Conservation (phyloP, 495 filamentous ascomycete species). For the Cercophora scortea region DNA sequence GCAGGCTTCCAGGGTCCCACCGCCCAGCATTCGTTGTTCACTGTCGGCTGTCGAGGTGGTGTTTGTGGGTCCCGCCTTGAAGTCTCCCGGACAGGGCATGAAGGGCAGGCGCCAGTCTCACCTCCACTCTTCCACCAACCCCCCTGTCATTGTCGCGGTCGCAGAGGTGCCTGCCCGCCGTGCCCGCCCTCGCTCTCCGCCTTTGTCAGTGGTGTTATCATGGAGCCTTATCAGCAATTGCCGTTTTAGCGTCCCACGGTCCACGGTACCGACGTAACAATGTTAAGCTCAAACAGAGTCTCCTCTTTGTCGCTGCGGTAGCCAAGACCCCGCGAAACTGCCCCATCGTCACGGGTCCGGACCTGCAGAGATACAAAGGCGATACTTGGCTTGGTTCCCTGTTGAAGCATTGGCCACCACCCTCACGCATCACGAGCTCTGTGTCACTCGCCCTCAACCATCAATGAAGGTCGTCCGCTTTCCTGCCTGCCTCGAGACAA, state of each 20-base stretch:
- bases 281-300: background rate
- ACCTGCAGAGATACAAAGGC: conserved; percentile 3
- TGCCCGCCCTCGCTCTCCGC: too few species aligned
- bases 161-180: background rate
- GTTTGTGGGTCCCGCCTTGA: too few species aligned
- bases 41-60: background rate
- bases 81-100: too few species aligned
- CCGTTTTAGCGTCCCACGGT: conserved; percentile 15
- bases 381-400: background rate
- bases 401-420: conserved; percentile 1
- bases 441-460: conserved; percentile 10
- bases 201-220: conserved; percentile 17
- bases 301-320: too few species aligned
- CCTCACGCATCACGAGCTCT: conserved; percentile 16
- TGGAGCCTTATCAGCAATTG: conserved; percentile 22
- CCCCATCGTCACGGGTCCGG: background rate
- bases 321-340: background rate
- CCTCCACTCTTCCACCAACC: too few species aligned
- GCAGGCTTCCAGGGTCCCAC: background rate
- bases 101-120: too few species aligned
- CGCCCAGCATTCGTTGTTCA: too few species aligned
- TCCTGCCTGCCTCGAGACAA: background rate
- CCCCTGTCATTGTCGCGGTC: background rate
- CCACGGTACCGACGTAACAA: conserved; percentile 4
- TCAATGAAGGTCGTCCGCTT: background rate